Base-by-base conservation (phyloP, 208 protist species). In the Acanthamoeba rhysodes region DNA sequence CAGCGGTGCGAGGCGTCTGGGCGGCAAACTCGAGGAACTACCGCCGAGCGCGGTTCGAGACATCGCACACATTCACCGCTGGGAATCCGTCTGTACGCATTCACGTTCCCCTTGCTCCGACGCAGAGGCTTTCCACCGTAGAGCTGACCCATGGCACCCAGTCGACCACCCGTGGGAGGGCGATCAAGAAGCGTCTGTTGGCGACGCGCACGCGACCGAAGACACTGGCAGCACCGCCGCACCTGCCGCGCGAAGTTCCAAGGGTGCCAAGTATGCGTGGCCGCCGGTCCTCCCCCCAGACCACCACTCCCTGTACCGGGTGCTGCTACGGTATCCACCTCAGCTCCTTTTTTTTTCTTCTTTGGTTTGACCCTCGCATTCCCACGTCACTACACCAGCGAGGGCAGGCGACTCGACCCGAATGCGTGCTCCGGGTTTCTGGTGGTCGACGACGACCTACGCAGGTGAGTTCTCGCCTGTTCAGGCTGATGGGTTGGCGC, bases 141-240 rank as follows among this genome's bases (percentile, higher is more conserved):
- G 24, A 1, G n/a, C 10, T 0, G 10, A 5, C 18, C 7, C 22
- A 22, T 10, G 62, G 22, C 27, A 9, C n/a, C 8, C 66, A 72
- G 66, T 72, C 66, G 66, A 72, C 29, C 66, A 72, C n/a, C 66
- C 66, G n/a, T 72, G 66, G 66, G 66, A 29, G 66, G 66, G 66
- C 66, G 0, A 37, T 6, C 66, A 37, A 4, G 66, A 27, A 27
- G 66, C 5, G 18, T 29, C 20, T 9, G 16, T 8, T 62, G 22
- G 22, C 22, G 57, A 24, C 18, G 57, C 24, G 16, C 24, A 4
- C n/a, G 16, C 5, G n/a, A 29, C 66, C 0, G 66, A 72, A n/a
- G 24, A 72, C 0, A n/a, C 24, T 3, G 62, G 9, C 24, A 68
- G 3, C 24, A 6, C 24, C 22, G 27, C 8, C 62, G 57, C 57